A percentile compares a stretch with the other conserved stretches of the same genome.
Conservation (phyloP, 176 grass and related monocot genomes). For the Ampelocalamus luodianensis region DNA sequence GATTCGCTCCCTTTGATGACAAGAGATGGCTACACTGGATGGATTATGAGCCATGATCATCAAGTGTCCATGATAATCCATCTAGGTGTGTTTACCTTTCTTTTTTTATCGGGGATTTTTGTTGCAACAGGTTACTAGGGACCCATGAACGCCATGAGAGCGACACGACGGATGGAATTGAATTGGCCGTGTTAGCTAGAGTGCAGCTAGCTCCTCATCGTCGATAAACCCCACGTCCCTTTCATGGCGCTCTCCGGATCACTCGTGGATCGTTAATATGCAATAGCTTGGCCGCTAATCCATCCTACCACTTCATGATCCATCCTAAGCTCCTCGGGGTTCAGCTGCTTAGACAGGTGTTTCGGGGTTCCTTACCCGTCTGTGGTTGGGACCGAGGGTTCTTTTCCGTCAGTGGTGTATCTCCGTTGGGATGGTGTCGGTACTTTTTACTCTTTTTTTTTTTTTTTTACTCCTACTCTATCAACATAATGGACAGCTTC, state of each 20-base stretch:
- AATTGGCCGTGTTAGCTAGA: neutral
- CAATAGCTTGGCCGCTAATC: neutral
- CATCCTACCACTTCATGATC: no score
- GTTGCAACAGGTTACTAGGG: neutral
- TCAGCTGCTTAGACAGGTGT: no score
- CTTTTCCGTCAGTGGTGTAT: no score
- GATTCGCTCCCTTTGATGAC: neutral
- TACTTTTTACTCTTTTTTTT: no score
- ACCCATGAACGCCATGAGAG: neutral
- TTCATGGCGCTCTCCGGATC: neutral
- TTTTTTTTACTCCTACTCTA: no score
- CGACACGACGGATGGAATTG: neutral
- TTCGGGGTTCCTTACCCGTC: no score
- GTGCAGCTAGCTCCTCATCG: neutral
- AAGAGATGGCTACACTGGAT: neutral
- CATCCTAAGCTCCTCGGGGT: neutral
- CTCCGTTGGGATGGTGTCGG: no score
- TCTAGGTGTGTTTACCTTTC: neutral
- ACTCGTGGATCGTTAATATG: neutral
- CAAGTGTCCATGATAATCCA: neutral
- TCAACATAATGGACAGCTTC: neutral
- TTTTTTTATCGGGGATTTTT: constrained; percentile 10
- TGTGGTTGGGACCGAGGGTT: no score
- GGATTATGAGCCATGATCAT: neutral
- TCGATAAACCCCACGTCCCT: neutral